These are phyloP conservation scores for Melaleuca alternifolia DNA, from an alignment of 345 rosid species.

Conservation along the genomic window DNA sequence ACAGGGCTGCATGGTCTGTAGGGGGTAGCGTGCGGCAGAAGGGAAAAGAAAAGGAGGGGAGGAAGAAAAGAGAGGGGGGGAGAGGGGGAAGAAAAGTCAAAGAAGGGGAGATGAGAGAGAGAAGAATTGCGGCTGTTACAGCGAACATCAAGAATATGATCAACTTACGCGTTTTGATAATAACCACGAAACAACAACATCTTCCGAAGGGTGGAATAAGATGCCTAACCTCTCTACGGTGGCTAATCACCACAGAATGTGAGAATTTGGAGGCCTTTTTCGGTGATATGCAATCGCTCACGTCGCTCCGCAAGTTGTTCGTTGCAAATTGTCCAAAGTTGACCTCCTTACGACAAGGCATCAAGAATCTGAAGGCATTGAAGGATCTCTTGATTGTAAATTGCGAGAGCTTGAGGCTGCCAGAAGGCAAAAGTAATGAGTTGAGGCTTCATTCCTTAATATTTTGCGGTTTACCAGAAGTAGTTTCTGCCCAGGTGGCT, in stretches of 20 bases:
- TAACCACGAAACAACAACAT: conserved; percentile 3
- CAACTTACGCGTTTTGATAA: neutral
- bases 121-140: no score
- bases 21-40: no score
- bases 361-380: neutral
- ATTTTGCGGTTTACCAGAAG: neutral
- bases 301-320: conserved; percentile 1
- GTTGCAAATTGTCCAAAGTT: neutral
- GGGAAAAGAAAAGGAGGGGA: no score
- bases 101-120: no score
- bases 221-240: conserved; percentile 1
- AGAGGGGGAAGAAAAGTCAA: no score
- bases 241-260: neutral
- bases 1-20: no score
- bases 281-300: neutral
- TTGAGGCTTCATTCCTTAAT: neutral
- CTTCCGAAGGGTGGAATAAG: conserved; percentile 4
- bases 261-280: conserved; percentile 4
- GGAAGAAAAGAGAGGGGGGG: no score
- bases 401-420: neutral
- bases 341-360: neutral
- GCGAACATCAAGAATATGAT: neutral
- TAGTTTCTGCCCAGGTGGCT: conserved; percentile 13
- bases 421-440: neutral
- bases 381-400: neutral